Base-by-base conservation (phyloP, 179 eudicot genomes). In the Beta lomatogona region DNA sequence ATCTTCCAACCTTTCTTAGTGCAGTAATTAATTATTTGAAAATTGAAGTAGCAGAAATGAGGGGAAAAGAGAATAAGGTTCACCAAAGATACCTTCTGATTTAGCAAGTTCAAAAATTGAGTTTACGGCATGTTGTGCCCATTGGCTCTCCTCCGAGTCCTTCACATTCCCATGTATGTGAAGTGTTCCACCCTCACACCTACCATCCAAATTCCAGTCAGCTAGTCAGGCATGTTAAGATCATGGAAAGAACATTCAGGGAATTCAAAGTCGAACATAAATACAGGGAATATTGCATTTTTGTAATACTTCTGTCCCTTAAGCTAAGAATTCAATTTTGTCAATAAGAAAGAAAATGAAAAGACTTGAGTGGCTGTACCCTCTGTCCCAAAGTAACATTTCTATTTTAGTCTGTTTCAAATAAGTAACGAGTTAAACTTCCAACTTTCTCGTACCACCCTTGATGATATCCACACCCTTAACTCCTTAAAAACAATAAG, bases 151-250 rank as follows among this genome's bases (percentile, higher is more conserved):
- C 78, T 94, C 98, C 4, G 97, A 82, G 88, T 97, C 99, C 89
- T 93, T 96, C 73, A 88, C 98, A 71, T 93, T 96, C 46, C 86
- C 92, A 72, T 96, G 99, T 80, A 96, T 85, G 75, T 94, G 99
- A 83, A 96, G 83, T 48, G 89, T 81, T 73, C 99, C 99, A 59
- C 99, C 99, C 82, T 89, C 90, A 48, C 84, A 80, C 89, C 99
- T 96, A 86, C 84, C 16, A 79, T 31, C 57, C 60, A 22, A 85
- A 50, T 28, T 57, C 74, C 76, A 53, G 45, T 44, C 53, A 79
- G 80, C 53, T 6, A 48, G 45, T 55, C 53, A 79, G 80, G 58
- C 50, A 72, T 31, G 79, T 50, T 16, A 48, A 22, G 61, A 63
- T 55, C 46, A 80, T 28, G 21, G 44, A 55, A 74, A 25, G 13